Evolutionary conservation across 257 asterid species (phyloP).

Genomic region (Solanum habrochaites): DNA sequence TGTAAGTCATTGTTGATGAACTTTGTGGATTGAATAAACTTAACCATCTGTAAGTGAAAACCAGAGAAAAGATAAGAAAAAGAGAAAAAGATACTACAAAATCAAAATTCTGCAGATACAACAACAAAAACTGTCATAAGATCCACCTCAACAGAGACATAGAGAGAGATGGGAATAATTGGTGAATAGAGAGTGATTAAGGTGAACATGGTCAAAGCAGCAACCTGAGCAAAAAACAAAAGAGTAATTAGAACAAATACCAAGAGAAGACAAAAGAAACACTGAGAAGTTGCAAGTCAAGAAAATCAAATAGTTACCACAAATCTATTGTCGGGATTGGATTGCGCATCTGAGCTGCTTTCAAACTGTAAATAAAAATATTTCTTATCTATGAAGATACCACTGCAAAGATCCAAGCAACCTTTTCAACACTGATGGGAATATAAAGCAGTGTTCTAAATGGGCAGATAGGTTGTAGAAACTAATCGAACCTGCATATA

Average conservation of each 20-base stretch:
- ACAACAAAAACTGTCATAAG: not conserved
- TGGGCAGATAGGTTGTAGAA: slow-evolving; percentile 2
- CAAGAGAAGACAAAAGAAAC: not conserved
- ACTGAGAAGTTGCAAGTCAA: not conserved
- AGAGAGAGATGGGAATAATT: slow-evolving; percentile 98
- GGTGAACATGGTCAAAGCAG: slow-evolving; percentile 92
- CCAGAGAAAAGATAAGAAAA: not conserved
- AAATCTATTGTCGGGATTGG: slow-evolving; percentile 76
- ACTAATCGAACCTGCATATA: slow-evolving; percentile 70
- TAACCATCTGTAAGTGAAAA: slow-evolving; percentile 66
- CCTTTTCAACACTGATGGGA: not conserved
- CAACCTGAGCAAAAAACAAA: slow-evolving; percentile 51
- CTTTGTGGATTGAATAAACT: slow-evolving; percentile 93
- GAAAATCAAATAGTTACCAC: slow-evolving; percentile 45
- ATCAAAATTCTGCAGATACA: not conserved
- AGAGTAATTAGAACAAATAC: not conserved
- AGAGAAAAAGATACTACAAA: not conserved
- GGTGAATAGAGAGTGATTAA: slow-evolving; percentile 98
- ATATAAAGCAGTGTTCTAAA: not conserved
- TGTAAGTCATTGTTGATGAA: slow-evolving; percentile 92
- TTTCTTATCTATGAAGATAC: slow-evolving; percentile 65
- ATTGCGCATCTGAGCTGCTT: slow-evolving; percentile 52
- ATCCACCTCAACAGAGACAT: slow-evolving; percentile 95
- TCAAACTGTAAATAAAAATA: slow-evolving; percentile 76
- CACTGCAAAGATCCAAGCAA: slow-evolving; percentile 44